Conservation (phyloP, 1,284 basidiomycete species). For the Ustilago esculenta region DNA sequence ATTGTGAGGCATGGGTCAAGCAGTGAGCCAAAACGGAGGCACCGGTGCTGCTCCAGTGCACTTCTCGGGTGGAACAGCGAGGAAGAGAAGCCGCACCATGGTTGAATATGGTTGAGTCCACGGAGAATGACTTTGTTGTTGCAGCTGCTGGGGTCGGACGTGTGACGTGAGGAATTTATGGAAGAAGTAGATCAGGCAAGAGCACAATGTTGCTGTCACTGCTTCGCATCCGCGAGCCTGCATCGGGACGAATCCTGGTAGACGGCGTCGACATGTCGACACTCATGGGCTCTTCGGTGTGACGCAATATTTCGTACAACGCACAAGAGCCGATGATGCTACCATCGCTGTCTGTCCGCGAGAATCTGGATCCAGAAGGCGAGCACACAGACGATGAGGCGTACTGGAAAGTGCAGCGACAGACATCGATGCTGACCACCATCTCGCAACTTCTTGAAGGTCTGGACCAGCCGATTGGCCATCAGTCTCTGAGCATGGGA, state of each 20-base stretch:
- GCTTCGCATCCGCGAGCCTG: slow-evolving; percentile 72
- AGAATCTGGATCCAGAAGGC: slow-evolving; percentile 35
- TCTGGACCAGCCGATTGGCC: slow-evolving; percentile 4
- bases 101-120: no score
- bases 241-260: no score
- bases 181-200: slow-evolving; percentile 85
- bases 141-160: no score
- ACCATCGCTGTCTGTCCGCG: slow-evolving; percentile 45
- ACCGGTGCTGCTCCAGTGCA: no score
- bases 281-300: slow-evolving; percentile 81
- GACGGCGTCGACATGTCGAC: no score
- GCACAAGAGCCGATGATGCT: slow-evolving; percentile 56
- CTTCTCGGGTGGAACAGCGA: no score
- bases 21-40: no score
- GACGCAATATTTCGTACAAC: slow-evolving; percentile 38
- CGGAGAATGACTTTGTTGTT: no score
- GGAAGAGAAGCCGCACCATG: no score
- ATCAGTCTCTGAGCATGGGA: slow-evolving; percentile 17
- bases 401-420: slow-evolving; percentile 49
- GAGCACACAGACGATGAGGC: slow-evolving; percentile 34
- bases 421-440: slow-evolving; percentile 41
- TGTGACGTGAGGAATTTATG: no score
- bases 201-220: slow-evolving; percentile 74
- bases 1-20: no score
- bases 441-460: slow-evolving; percentile 20